Evolutionary conservation across 23 red algal genomes (phyloP).

Genomic region (Agarophyton chilense): DNA sequence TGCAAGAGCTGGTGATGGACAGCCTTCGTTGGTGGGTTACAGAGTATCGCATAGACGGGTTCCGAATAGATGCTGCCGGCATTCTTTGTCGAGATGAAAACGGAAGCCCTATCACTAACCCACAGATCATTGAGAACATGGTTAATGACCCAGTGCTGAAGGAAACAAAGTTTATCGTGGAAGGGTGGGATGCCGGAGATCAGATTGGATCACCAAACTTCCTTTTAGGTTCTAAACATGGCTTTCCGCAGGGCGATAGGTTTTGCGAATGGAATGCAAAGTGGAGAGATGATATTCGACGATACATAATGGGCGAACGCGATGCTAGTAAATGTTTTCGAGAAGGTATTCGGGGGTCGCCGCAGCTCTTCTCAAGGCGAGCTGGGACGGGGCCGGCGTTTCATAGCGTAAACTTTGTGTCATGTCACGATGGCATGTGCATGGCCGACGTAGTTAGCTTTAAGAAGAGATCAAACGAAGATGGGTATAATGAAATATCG

Average conservation of each 20-base stretch:
- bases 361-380: conserved; percentile 54
- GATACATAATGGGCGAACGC: conserved; percentile 54
- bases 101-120: conserved; percentile 45
- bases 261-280: conserved; percentile 84
- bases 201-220: conserved; percentile 74
- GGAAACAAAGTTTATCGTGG: conserved; percentile 73
- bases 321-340: conserved; percentile 54
- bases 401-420: conserved; percentile 83
- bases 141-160: conserved; percentile 65
- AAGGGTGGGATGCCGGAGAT: conserved; percentile 87
- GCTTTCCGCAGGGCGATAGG: conserved; percentile 55
- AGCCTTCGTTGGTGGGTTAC: conserved; percentile 83
- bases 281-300: conserved; percentile 62
- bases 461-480: conserved; percentile 45
- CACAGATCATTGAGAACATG: conserved; percentile 65
- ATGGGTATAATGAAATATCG: conserved; percentile 75
- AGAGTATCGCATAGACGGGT: conserved; percentile 90
- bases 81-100: conserved; percentile 61
- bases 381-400: conserved; percentile 27
- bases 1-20: conserved; percentile 75
- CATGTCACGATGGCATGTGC: conserved; percentile 86
- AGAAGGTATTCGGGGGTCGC: conserved; percentile 58
- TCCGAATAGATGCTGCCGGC: conserved; percentile 79
- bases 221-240: conserved; percentile 39
- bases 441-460: conserved; percentile 78